These are phyloP conservation scores for Suhomyces xylopsoci DNA, from an alignment of 805 yeast species.

Conservation along the genomic window DNA sequence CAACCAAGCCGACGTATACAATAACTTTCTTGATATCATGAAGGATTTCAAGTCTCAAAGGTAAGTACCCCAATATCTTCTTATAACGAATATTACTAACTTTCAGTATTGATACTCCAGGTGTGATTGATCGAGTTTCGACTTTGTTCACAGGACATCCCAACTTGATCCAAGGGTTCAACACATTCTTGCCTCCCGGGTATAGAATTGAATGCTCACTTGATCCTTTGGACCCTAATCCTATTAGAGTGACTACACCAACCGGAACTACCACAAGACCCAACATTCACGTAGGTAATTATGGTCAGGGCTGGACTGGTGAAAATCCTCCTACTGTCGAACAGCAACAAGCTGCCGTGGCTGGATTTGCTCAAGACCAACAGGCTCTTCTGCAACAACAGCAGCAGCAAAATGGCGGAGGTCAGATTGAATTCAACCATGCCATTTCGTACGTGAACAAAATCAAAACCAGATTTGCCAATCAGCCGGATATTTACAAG, in stretches of 20 bases:
- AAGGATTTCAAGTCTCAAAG: constrained; percentile 96
- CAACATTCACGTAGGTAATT: constrained; percentile 36
- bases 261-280: constrained; percentile 79
- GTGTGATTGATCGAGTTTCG: constrained; percentile 94
- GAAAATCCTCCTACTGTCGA: constrained; percentile 16
- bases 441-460: constrained; percentile 96
- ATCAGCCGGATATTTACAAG: constrained; percentile 94
- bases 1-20: constrained; percentile 92
- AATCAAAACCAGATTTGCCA: constrained; percentile 88
- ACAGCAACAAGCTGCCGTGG: constrained; percentile 14
- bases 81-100: constrained; percentile 2
- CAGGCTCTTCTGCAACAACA: constrained; percentile 14
- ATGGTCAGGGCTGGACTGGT: constrained; percentile 23
- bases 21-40: constrained; percentile 95
- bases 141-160: constrained; percentile 91
- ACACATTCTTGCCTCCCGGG: constrained; percentile 96
- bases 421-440: constrained; percentile 93
- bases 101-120: constrained; percentile 86
- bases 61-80: constrained; percentile 30
- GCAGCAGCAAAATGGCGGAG: constrained; percentile 42
- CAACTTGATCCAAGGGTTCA: constrained; percentile 91
- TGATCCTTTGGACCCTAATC: constrained; percentile 87
- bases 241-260: constrained; percentile 94
- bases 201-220: constrained; percentile 87
- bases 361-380: constrained; percentile 16